phyloP scores from a whole-genome alignment of 1,139 yeast species.

The Sugiyamaella sp. region DNA sequence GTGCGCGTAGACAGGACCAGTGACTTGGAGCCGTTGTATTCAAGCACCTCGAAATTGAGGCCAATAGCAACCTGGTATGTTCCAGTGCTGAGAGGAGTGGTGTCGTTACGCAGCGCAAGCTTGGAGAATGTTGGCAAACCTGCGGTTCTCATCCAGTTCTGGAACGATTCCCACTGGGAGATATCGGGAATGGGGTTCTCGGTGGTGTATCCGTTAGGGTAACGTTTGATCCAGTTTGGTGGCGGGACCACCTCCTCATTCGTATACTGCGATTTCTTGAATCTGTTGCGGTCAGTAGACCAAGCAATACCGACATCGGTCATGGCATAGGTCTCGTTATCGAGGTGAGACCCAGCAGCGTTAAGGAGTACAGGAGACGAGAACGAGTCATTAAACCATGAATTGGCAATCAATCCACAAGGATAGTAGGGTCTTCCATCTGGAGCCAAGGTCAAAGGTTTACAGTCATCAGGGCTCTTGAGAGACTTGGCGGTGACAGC shows the following conservation, averaged over 20 bases:
- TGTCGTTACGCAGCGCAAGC: slow-evolving; percentile 77
- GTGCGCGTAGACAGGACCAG: slow-evolving; percentile 81
- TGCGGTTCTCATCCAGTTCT: slow-evolving; percentile 97
- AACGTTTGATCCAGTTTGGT: slow-evolving; percentile 85
- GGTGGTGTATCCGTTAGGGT: slow-evolving; percentile 87
- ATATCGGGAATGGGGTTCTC: slow-evolving; percentile 80
- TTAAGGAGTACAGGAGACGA: slow-evolving; percentile 55
- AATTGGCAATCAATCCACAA: slow-evolving; percentile 94
- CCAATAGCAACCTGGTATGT: slow-evolving; percentile 73
- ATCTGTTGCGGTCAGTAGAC: slow-evolving; percentile 77
- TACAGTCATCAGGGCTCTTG: slow-evolving; percentile 74
- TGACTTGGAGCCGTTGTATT: slow-evolving; percentile 80
- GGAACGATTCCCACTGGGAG: slow-evolving; percentile 76
- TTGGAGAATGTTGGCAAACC: slow-evolving; percentile 86
- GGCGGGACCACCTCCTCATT: slow-evolving; percentile 85
- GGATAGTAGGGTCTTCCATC: slow-evolving; percentile 70
- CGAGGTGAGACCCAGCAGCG: slow-evolving; percentile 41
- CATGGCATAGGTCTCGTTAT: slow-evolving; percentile 57
- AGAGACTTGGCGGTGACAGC: slow-evolving; percentile 58
- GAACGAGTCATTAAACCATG: slow-evolving; percentile 86
- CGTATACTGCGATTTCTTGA: slow-evolving; percentile 74
- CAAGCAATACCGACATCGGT: slow-evolving; percentile 80
- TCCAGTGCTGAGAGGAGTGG: slow-evolving; percentile 62
- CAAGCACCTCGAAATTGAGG: slow-evolving; percentile 84
- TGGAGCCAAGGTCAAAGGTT: slow-evolving; percentile 66